A percentile compares a stretch with the other conserved stretches of the same genome.
Evolutionary conservation across 2,329 filamentous ascomycete genomes (phyloP).

Genomic region (Diplocarpon rosae): DNA sequence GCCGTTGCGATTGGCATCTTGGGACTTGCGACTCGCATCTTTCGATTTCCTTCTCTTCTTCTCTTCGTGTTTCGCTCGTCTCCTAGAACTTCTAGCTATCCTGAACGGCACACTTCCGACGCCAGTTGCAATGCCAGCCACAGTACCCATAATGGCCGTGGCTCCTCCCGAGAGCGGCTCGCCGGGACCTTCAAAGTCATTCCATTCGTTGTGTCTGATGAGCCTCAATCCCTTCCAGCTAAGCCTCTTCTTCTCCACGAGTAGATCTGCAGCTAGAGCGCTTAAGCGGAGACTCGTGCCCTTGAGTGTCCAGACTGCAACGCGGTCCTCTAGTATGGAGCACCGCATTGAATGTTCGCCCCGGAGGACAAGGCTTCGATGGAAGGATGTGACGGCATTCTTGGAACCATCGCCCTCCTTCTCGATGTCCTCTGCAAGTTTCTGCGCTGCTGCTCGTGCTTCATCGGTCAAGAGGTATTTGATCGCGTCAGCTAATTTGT

Average conservation of each 20-base stretch:
- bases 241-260: constrained; percentile 45
- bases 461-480: constrained; percentile 53
- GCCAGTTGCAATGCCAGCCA: constrained; percentile 49
- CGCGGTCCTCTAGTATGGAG: constrained; percentile 49
- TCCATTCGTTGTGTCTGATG: constrained; percentile 60
- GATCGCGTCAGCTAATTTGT: constrained; percentile 60
- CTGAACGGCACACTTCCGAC: constrained; percentile 53
- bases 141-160: constrained; percentile 47
- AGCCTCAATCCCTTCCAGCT: constrained; percentile 51
- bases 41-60: constrained; percentile 27
- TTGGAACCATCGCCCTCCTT: constrained; percentile 54
- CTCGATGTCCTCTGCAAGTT: constrained; percentile 51
- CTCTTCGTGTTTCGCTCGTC: constrained; percentile 39
- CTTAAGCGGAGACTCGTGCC: constrained; percentile 48
- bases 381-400: constrained; percentile 59
- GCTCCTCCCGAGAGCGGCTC: constrained; percentile 59
- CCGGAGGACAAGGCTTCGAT: constrained; percentile 43
- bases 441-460: constrained; percentile 43
- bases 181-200: constrained; percentile 65
- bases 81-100: constrained; percentile 46
- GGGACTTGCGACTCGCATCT: not conserved
- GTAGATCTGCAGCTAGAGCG: constrained; percentile 52
- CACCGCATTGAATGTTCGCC: constrained; percentile 50
- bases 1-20: not conserved
- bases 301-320: constrained; percentile 57